phyloP scores from a whole-genome alignment of 2,329 filamentous ascomycete genomes.

The Aulographum hederae region DNA sequence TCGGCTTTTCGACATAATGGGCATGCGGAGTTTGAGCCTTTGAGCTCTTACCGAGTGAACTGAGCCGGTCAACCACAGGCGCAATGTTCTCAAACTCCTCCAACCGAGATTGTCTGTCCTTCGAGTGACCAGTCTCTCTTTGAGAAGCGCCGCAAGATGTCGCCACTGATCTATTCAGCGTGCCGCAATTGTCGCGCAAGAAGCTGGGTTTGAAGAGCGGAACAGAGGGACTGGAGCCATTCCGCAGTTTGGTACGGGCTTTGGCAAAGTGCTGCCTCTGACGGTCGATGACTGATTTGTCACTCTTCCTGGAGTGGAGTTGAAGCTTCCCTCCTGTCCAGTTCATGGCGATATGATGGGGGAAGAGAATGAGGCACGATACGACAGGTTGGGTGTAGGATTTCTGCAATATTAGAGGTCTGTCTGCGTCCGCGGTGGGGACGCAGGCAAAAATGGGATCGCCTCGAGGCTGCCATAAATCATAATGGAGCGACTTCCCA shows the following conservation, averaged over 20 bases:
- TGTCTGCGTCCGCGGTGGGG: neutral
- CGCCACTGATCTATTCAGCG: conserved; percentile 4
- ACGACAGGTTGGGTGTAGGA: neutral
- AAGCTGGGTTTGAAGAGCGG: conserved; percentile 12
- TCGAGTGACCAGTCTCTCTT: conserved; percentile 6
- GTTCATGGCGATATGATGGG: conserved; percentile 19
- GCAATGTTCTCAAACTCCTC: conserved; percentile 2
- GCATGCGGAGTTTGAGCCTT: neutral
- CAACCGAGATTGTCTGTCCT: neutral
- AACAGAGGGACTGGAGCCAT: conserved; percentile 6
- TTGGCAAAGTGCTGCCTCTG: conserved; percentile 29
- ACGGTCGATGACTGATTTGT: conserved; percentile 17
- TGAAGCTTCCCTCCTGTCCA: conserved; percentile 29
- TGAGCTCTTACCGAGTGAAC: neutral
- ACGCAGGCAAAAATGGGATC: neutral
- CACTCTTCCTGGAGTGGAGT: conserved; percentile 16
- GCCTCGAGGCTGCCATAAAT: neutral
- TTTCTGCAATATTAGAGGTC: neutral
- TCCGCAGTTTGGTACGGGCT: conserved; percentile 15
- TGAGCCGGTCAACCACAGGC: conserved; percentile 1
- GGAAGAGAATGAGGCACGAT: neutral
- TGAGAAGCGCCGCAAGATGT: conserved; percentile 6
- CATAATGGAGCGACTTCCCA: too few relatives aligned
- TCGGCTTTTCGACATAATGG: neutral
- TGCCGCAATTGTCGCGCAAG: conserved; percentile 7